Base-by-base conservation (phyloP, 2,329 filamentous ascomycete genomes). In the Fusarium avenaceum region DNA sequence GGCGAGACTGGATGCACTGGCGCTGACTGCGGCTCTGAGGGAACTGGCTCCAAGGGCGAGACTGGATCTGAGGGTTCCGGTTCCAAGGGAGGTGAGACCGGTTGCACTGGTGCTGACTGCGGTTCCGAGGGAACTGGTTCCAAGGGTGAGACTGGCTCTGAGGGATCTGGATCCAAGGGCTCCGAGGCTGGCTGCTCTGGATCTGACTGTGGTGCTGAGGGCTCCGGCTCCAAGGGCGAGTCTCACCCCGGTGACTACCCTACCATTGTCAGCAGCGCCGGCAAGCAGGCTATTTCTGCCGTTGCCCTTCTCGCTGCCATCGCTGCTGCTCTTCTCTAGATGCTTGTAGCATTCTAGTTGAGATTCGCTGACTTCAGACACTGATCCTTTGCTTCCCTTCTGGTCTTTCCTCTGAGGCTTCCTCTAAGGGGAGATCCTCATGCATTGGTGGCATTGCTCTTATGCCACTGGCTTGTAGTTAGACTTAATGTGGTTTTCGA, bases 201-300 rank as follows among this genome's bases (percentile, higher is more conserved):
- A 7, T 7, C 8, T 11, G 6, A 28, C 20, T 32, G 17, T 6
- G 30, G 30, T 14, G 3, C 28, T 54, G 19, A 39, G 24, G 39
- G n/a, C 5, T 47, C 58, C 4, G 38, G 26, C 14, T 42, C 26
- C 45, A 33, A 45, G 17, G 53, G 62, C 3, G 46, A 33, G 19
- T 39, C 57, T 7, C 22, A 46, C 42, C 22, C 39, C 30, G 50
- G 67, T 30, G 4, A 19, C 4, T 7, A 9, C 19, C 70, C 71
- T 11, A 60, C 70, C 55, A 67, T 39, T 7, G 69, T 69, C 39
- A 63, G 30, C 55, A 44, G 53, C 13, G 71, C 67, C 22, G 56
- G 63, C 33, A 72, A 72, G 56, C 67, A 72, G 52, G 70, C 67
- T 30, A 40, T 69, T 63, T 66, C 67, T 57, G 43, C 48, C 20